phyloP scores from a whole-genome alignment of 2,329 filamentous ascomycete species.

The Chrysoporthe austroafricana region DNA sequence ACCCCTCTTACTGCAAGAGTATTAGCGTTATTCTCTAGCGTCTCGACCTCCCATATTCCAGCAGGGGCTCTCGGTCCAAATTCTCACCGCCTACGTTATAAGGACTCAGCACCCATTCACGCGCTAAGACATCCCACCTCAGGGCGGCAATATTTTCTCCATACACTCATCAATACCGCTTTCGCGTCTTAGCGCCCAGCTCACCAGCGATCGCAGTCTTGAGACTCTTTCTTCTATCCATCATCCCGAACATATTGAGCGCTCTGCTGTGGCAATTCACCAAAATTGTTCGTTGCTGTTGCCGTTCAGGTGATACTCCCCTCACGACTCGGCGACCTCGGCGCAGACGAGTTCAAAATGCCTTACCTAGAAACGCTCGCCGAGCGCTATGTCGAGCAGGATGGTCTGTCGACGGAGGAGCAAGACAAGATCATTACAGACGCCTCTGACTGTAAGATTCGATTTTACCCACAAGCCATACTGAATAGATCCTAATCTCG shows the following conservation, averaged over 20 bases:
- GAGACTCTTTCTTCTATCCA: not conserved
- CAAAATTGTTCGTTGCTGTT: not conserved
- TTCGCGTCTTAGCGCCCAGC: not conserved
- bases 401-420: slow-evolving; percentile 24
- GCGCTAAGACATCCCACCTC: slow-evolving; percentile 12
- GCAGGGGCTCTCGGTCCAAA: not conserved
- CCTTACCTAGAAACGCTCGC: slow-evolving; percentile 26
- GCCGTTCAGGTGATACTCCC: not conserved
- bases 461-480: not conserved
- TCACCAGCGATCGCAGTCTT: not conserved
- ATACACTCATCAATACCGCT: not conserved
- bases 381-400: slow-evolving; percentile 27
- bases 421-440: slow-evolving; percentile 26
- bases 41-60: not conserved
- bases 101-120: not conserved
- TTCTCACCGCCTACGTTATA: slow-evolving; percentile 25
- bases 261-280: not conserved
- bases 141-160: slow-evolving; percentile 23
- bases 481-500: not conserved
- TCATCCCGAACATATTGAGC: not conserved
- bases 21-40: slow-evolving; percentile 4
- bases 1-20: slow-evolving; percentile 25
- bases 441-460: slow-evolving; percentile 24
- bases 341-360: slow-evolving; percentile 17
- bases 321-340: not conserved